Base-by-base conservation (phyloP, 2,329 filamentous ascomycete genomes). In the Colletotrichum sojae region DNA sequence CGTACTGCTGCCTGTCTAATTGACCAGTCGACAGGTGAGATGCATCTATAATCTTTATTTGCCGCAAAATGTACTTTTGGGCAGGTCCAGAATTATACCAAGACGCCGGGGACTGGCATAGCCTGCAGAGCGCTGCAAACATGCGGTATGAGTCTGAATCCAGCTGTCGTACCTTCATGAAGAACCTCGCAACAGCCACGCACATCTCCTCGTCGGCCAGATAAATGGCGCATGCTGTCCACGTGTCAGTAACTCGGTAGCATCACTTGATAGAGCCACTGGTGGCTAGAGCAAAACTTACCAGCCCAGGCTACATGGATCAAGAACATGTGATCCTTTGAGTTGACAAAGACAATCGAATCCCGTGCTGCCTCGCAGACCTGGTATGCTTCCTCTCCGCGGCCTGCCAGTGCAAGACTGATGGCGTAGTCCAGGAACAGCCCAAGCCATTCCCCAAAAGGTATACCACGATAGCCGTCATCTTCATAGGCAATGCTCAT, bases 11-110 rank as follows among this genome's bases (percentile, higher is more conserved):
- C n/a, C 54, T 70, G 4, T 73, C 71, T 40, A 61, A 40, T 12
- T 39, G 66, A 15, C 46, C 13, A n/a, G 25, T 46, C 3, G 62
- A 64, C 20, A 69, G 51, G 51, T 85, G 82, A 15, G 87, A 83
- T 81, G 83, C 52, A 91, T 99, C 96, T 83, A 97, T 93, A 4
- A 90, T 90, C 79, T 97, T 97, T 80, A 99, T 93, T 80, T 97
- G 94, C 5, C 96, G 91, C 67, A 98, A 85, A 75, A 98, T 90
- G 76, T 93, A 97, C 78, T 98, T 98, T 79, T 97, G 94, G 20
- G 92, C 91, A 0, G 94, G 91, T 0, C 93, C 92, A 3, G 92
- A 91, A 59, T 91, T 91, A 79, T 95, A 97, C 84, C 92, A 93
- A 36, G 90, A 88, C 45, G 89, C 85, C 2, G 91, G 89, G 15